Percentiles rank a stretch among this genome's conserved stretches.
Conservation (phyloP, 1,139 yeast genomes). For the Suhomyces chickasaworum region DNA sequence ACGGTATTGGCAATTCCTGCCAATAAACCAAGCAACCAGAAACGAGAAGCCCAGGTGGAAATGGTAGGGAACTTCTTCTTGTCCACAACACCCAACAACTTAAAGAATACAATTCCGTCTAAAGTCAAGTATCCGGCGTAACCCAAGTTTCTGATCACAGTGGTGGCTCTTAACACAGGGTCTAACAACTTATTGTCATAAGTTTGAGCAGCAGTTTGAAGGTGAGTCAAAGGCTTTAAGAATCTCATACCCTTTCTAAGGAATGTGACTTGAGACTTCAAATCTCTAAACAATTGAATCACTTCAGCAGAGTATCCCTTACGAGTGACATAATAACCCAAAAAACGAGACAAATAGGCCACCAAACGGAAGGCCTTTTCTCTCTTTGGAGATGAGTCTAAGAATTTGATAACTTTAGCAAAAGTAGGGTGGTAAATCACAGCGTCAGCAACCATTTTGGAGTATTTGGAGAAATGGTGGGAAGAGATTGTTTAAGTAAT, state of each 20-base stretch:
- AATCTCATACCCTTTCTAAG: conserved; percentile 85
- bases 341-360: conserved; percentile 79
- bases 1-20: conserved; percentile 63
- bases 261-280: conserved; percentile 63
- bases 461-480: neutral
- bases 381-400: conserved; percentile 65
- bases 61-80: conserved; percentile 37
- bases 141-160: conserved; percentile 68
- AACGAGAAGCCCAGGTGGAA: conserved; percentile 54
- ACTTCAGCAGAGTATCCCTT: conserved; percentile 57
- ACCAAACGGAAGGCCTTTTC: conserved; percentile 81
- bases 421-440: conserved; percentile 75
- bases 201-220: conserved; percentile 68
- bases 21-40: conserved; percentile 76
- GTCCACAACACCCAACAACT: conserved; percentile 49
- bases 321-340: conserved; percentile 62
- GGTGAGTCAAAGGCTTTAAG: conserved; percentile 77
- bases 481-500: conserved; percentile 1
- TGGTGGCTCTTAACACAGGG: conserved; percentile 57
- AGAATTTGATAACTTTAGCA: conserved; percentile 60
- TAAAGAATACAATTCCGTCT: conserved; percentile 74
- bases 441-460: conserved; percentile 63
- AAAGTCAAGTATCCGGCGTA: conserved; percentile 73
- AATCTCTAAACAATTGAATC: conserved; percentile 51
- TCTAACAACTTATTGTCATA: conserved; percentile 74